These are phyloP conservation scores for Suhomyces atakaporum DNA, from an alignment of 1,139 yeast species.

Conservation along the genomic window DNA sequence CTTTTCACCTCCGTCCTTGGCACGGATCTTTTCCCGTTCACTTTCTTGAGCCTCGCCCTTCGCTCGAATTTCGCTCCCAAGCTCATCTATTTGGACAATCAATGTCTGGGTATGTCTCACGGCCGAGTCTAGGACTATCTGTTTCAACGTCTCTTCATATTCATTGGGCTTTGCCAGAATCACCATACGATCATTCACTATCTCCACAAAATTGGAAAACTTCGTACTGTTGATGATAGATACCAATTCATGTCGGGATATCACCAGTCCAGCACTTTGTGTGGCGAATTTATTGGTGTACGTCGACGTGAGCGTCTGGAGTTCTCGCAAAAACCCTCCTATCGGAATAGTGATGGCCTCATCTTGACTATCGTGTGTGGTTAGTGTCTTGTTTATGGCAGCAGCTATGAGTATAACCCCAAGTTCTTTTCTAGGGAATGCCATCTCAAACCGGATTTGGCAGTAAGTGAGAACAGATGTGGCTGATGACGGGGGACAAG, in stretches of 20 bases:
- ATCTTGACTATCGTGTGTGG: conserved; percentile 12
- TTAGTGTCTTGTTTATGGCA: conserved; percentile 29
- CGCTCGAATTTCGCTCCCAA: conserved; percentile 12
- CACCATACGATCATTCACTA: conserved; percentile 20
- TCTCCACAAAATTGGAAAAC: conserved; percentile 22
- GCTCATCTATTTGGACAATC: conserved; percentile 31
- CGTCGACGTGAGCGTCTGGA: conserved; percentile 20
- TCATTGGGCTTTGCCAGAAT: conserved; percentile 20
- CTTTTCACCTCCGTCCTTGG: neutral
- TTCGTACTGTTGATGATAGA: conserved; percentile 15
- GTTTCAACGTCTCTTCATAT: conserved; percentile 23
- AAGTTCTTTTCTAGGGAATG: conserved; percentile 3
- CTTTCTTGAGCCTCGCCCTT: neutral
- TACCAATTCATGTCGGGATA: conserved; percentile 15
- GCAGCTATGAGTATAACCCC: conserved; percentile 31
- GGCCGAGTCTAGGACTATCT: conserved; percentile 29
- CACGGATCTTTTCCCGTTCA: neutral
- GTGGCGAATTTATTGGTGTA: conserved; percentile 11
- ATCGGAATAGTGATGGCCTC: conserved; percentile 20
- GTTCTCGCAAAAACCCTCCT: conserved; percentile 20
- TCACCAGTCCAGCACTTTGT: neutral
- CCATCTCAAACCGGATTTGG: too few species aligned
- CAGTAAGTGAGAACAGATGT: too few species aligned
- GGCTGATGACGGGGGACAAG: too few species aligned
- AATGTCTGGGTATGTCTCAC: conserved; percentile 28